Evolutionary conservation across 768 basidiomycete species (phyloP).

Genomic region (Russula virescens): DNA sequence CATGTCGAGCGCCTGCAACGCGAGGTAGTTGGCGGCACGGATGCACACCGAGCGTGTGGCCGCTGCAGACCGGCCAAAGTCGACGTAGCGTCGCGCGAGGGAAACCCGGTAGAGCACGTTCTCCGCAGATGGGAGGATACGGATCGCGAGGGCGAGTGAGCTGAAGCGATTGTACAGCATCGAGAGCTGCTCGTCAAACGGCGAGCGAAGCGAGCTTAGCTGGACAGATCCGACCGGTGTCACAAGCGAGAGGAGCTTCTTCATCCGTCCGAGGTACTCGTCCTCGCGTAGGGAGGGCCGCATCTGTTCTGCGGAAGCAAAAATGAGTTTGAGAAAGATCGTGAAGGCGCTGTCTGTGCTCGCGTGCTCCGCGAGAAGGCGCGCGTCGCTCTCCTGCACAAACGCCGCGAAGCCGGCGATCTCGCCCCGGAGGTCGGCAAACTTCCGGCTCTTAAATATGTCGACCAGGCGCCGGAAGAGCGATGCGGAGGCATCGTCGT

Average conservation of each 20-base stretch:
- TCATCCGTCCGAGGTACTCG: slow-evolving; percentile 39
- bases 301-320: slow-evolving; percentile 48
- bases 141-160: slow-evolving; percentile 62
- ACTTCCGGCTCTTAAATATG: slow-evolving; percentile 73
- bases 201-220: slow-evolving; percentile 50
- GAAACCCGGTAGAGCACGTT: slow-evolving; percentile 49
- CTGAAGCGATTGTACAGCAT: slow-evolving; percentile 80
- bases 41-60: slow-evolving; percentile 66
- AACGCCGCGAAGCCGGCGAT: slow-evolving; percentile 65
- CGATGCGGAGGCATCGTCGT: slow-evolving; percentile 45
- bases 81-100: slow-evolving; percentile 62
- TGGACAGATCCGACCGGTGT: slow-evolving; percentile 66
- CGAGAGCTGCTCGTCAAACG: slow-evolving; percentile 52
- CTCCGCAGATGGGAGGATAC: slow-evolving; percentile 51
- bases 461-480: slow-evolving; percentile 61
- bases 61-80: slow-evolving; percentile 59
- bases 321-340: slow-evolving; percentile 76
- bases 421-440: slow-evolving; percentile 63
- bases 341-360: slow-evolving; percentile 65
- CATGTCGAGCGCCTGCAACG: slow-evolving; percentile 53
- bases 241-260: slow-evolving; percentile 65
- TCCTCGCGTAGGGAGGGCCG: slow-evolving; percentile 29
- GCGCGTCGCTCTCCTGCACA: slow-evolving; percentile 49
- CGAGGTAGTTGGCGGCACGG: slow-evolving; percentile 67
- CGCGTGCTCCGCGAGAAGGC: slow-evolving; percentile 45